phyloP scores from a whole-genome alignment of 371 early-diverging fungal genomes.

The Mucor ambiguus region DNA sequence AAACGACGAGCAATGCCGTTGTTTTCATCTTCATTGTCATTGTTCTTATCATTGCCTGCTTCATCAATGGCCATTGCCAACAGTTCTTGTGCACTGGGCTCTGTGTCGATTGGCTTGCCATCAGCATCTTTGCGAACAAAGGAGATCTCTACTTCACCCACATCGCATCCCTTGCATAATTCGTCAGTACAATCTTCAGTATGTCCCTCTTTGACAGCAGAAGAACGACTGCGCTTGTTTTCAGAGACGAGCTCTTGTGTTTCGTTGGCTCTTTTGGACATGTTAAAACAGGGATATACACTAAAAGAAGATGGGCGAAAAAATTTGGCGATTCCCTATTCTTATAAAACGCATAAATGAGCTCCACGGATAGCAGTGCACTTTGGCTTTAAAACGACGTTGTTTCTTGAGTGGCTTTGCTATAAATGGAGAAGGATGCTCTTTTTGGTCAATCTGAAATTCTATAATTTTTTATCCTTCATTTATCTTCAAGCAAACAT shows the following conservation, averaged over 20 bases:
- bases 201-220: slow-evolving; percentile 36
- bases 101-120: slow-evolving; percentile 30
- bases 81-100: slow-evolving; percentile 54
- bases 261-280: slow-evolving; percentile 28
- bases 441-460: not conserved
- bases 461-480: not conserved
- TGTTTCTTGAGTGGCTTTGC: slow-evolving; percentile 7
- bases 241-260: slow-evolving; percentile 13
- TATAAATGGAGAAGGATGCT: not conserved
- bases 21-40: slow-evolving; percentile 19
- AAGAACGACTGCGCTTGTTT: slow-evolving; percentile 9
- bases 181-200: slow-evolving; percentile 53
- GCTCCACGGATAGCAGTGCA: not conserved
- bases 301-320: not conserved
- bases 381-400: not conserved
- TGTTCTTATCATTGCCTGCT: slow-evolving; percentile 14
- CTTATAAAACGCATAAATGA: not conserved
- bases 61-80: slow-evolving; percentile 61
- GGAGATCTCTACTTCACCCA: slow-evolving; percentile 62
- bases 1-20: slow-evolving; percentile 49
- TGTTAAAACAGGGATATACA: slow-evolving; percentile 4
- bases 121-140: slow-evolving; percentile 47
- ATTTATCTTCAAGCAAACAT: slow-evolving; percentile 12
- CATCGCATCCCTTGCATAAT: slow-evolving; percentile 60
- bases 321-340: not conserved